phyloP scores from a whole-genome alignment of 495 filamentous ascomycete species.

The Astrothelium macrocarpum region DNA sequence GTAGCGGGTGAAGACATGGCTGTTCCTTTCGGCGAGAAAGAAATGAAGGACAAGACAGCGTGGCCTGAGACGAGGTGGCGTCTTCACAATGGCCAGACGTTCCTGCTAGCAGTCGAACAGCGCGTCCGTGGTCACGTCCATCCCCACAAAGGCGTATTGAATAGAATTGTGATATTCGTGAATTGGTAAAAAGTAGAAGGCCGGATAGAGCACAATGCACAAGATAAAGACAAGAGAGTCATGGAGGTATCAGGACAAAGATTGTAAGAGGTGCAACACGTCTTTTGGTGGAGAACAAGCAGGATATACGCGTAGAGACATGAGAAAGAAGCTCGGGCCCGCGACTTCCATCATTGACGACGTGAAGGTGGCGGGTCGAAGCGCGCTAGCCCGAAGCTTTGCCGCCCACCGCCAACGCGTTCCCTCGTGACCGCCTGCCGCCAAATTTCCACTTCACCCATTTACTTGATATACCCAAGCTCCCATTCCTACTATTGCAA shows the following conservation, averaged over 20 bases:
- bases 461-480: background rate
- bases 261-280: background rate
- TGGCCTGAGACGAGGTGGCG: background rate
- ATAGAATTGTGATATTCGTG: no score
- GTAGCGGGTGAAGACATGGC: background rate
- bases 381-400: background rate
- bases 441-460: background rate
- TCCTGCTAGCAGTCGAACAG: background rate
- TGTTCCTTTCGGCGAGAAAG: background rate
- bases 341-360: background rate
- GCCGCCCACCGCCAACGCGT: background rate
- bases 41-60: background rate
- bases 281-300: background rate
- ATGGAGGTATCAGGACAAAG: background rate
- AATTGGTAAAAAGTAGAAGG: no score
- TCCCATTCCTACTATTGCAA: background rate
- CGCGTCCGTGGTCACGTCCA: background rate
- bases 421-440: constrained; percentile 1
- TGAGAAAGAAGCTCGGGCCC: background rate
- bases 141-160: background rate
- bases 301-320: background rate
- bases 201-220: no score
- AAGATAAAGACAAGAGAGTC: no score
- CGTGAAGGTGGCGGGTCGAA: background rate
- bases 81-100: background rate